Evolutionary conservation across 106 monocot species (phyloP).

Genomic region (Acorus gramineus): DNA sequence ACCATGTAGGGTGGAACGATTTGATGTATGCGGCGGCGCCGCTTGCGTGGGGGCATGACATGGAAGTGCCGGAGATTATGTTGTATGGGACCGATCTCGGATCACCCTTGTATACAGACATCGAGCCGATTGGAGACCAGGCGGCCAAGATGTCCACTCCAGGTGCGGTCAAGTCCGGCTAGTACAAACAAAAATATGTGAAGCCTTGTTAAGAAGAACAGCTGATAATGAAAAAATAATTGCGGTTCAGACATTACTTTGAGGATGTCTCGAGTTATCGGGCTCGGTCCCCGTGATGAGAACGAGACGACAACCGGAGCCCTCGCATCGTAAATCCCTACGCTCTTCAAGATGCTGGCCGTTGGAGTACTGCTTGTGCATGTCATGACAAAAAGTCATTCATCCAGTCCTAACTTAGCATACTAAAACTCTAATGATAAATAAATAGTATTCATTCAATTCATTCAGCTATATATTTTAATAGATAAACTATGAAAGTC

Average conservation of each 20-base stretch:
- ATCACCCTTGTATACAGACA: neutral
- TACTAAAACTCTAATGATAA: too few relatives aligned
- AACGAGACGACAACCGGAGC: slow-evolving; percentile 16
- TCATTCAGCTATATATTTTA: too few relatives aligned
- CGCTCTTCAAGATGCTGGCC: slow-evolving; percentile 18
- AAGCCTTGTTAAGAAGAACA: too few relatives aligned
- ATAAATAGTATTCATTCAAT: too few relatives aligned
- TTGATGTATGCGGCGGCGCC: neutral
- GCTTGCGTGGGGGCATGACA: slow-evolving; percentile 7
- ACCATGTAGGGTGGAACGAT: neutral
- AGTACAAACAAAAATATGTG: neutral
- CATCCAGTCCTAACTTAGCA: too few relatives aligned
- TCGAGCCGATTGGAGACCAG: slow-evolving; percentile 5
- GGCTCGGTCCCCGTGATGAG: slow-evolving; percentile 32
- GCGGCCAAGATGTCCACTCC: slow-evolving; percentile 4
- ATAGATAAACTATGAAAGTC: too few relatives aligned
- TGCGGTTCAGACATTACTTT: slow-evolving; percentile 4
- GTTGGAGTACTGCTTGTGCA: slow-evolving; percentile 14
- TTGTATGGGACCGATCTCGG: neutral
- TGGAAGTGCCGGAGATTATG: slow-evolving; percentile 6
- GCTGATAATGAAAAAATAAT: too few relatives aligned
- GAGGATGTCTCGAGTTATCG: slow-evolving; percentile 15
- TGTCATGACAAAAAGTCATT: neutral
- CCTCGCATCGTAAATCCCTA: slow-evolving; percentile 4
- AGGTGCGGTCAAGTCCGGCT: slow-evolving; percentile 8